Evolutionary conservation across 106 monocot species (phyloP), one percentile per base, ranked within the genome.

Genomic region (Dendrobium nobile): DNA sequence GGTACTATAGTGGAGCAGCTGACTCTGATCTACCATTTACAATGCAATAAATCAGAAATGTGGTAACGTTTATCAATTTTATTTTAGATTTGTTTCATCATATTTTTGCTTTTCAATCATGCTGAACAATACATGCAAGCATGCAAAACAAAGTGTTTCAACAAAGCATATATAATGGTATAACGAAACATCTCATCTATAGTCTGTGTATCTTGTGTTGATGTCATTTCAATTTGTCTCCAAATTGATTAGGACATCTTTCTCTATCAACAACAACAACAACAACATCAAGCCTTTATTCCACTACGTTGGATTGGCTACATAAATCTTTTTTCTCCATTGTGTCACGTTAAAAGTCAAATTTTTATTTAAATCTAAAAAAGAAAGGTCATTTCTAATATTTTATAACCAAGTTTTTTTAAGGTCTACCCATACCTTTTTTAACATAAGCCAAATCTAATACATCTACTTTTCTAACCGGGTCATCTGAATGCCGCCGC

Each of bases 1-100:
- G 92, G 98, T 99, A 85, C 20, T 41, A 51, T 20, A 74, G 20
- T 7, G 74, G 8, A 43, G 20, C 74, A 42, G 19, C 41, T 74
- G 43, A 44, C 42, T 74, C 74, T 42, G 17, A 74, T 74, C 5
- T 74, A 9, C 27, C 8, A 74, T 74, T 74, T 74, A 41, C n/a
- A 74, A 74, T 74, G 19, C 41, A 51, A 67, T 67, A 74, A 51
- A 64, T 18, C 15, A 79, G 74, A 74, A 74, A 74, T 42, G 8
- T 20, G 28, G 44, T 74, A n/a, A 16, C 4, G 43, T 37, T 33
- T 37, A 68, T 15, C 10, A 20, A 33, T 70, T 68, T 24, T 70
- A 37, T 37, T 70, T 15, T 70, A 10, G 9, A 13, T 37, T 33
- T 37, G 11, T 37, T 70, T 70, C 70, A 70, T 17, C 13, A 70